A percentile compares a stretch with the other conserved stretches of the same genome.
Evolutionary conservation across 2,329 filamentous ascomycete genomes (phyloP).

Genomic region (Gnomoniopsis sp.): DNA sequence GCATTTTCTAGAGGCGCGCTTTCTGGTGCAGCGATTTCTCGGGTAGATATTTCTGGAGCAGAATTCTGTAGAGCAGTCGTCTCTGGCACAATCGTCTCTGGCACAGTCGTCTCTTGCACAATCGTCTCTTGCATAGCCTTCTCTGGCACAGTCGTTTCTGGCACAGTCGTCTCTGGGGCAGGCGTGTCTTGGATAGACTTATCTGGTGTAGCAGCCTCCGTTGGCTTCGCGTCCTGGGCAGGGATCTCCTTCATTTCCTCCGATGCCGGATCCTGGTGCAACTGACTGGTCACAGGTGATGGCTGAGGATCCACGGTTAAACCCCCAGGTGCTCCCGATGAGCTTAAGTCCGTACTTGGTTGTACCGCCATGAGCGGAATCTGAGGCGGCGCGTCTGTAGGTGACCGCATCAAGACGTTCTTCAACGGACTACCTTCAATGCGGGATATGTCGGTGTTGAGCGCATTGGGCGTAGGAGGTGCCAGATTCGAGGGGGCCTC

Average conservation of each 20-base stretch:
- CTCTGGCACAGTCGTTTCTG: not conserved
- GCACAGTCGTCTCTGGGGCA: not conserved
- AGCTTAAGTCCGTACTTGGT: not conserved
- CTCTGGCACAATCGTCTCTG: not conserved
- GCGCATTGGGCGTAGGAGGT: constrained; percentile 20
- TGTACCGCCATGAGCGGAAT: not conserved
- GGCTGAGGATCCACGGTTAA: constrained; percentile 11
- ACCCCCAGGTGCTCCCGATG: constrained; percentile 8
- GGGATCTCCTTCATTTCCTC: not conserved
- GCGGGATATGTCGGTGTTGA: constrained; percentile 27
- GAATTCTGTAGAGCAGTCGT: not conserved
- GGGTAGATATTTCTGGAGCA: not conserved
- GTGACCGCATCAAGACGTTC: constrained; percentile 46
- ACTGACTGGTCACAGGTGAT: constrained; percentile 1
- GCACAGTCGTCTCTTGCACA: not conserved
- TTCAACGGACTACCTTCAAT: constrained; percentile 52
- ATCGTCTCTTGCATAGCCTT: not conserved
- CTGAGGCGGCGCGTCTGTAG: constrained; percentile 32
- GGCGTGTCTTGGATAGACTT: not conserved
- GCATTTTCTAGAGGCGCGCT: not conserved
- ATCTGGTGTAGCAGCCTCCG: constrained; percentile 1
- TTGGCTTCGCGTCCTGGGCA: not conserved
- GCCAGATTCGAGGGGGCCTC: constrained; percentile 31
- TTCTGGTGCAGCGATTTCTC: not conserved
- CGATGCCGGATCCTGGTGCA: not conserved